These are phyloP conservation scores for Calonectria montana DNA, from an alignment of 2,329 filamentous ascomycete species.

Conservation along the genomic window DNA sequence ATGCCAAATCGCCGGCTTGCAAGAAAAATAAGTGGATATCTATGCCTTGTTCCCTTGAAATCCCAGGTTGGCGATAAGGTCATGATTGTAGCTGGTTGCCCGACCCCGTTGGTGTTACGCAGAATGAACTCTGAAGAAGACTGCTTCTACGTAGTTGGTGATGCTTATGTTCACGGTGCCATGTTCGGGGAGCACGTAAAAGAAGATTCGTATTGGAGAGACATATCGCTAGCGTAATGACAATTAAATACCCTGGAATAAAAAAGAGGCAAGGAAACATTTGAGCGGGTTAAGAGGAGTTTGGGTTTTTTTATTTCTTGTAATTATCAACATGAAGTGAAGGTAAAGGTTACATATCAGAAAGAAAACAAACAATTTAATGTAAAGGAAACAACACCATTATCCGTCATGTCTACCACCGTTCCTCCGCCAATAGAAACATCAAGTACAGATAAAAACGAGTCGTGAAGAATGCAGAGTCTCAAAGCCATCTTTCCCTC, in stretches of 20 bases:
- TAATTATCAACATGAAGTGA: slow-evolving; percentile 25
- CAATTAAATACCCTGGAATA: background rate
- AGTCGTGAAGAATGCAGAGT: background rate
- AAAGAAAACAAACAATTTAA: slow-evolving; percentile 33
- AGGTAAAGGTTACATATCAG: slow-evolving; percentile 33
- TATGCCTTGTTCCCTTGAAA: slow-evolving; percentile 32
- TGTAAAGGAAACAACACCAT: slow-evolving; percentile 25
- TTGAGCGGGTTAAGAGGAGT: background rate
- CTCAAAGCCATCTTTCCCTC: background rate
- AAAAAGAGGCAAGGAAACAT: background rate
- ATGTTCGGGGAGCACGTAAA: slow-evolving; percentile 34
- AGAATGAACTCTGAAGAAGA: slow-evolving; percentile 23
- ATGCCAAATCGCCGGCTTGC: slow-evolving; percentile 30
- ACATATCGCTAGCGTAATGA: slow-evolving; percentile 22
- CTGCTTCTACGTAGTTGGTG: slow-evolving; percentile 26
- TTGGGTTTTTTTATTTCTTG: slow-evolving; percentile 6
- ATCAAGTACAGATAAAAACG: slow-evolving; percentile 22
- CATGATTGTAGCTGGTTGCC: slow-evolving; percentile 34
- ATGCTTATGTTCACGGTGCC: slow-evolving; percentile 30
- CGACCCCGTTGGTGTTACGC: slow-evolving; percentile 29
- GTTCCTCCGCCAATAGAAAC: slow-evolving; percentile 17
- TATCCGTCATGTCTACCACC: slow-evolving; percentile 25
- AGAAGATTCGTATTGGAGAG: slow-evolving; percentile 23
- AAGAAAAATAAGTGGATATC: slow-evolving; percentile 31
- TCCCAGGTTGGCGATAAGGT: slow-evolving; percentile 28